Conservation (phyloP, 1,284 basidiomycete species). For the Moniliella sp. region DNA sequence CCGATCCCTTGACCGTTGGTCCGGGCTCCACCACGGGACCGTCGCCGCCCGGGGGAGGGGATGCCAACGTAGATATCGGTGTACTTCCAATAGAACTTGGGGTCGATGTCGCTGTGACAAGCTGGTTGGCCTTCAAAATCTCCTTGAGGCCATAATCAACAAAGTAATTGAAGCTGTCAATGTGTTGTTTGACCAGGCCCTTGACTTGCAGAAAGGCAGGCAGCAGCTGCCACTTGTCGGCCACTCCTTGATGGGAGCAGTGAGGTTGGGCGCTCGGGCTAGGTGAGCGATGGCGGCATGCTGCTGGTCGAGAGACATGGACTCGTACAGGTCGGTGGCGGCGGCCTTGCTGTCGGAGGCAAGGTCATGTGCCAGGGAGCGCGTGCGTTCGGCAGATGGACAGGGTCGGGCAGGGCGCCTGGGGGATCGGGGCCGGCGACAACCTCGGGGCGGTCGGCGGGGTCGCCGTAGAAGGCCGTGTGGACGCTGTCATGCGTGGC, state of each 20-base stretch:
- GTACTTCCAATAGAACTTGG: constrained; percentile 89
- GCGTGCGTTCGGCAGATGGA: background rate
- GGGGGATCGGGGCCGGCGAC: no score
- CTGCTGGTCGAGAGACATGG: background rate
- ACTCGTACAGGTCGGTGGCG: background rate
- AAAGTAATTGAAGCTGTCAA: constrained; percentile 99
- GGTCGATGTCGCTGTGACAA: constrained; percentile 67
- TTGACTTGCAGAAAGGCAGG: constrained; percentile 32
- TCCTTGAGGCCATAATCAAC: constrained; percentile 66
- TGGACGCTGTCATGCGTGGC: no score
- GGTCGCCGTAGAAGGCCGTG: no score
- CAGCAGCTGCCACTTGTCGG: constrained; percentile 31
- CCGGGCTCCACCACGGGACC: background rate
- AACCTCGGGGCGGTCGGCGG: no score
- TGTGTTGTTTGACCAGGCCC: constrained; percentile 59
- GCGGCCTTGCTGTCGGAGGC: background rate
- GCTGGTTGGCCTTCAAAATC: constrained; percentile 42
- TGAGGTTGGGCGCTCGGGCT: constrained; percentile 28
- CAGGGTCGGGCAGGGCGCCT: no score
- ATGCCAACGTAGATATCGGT: constrained; percentile 64
- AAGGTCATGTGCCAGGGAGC: background rate
- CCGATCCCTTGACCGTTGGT: background rate
- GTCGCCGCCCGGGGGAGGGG: constrained; percentile 44
- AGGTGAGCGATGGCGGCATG: constrained; percentile 1
- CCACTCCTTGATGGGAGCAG: constrained; percentile 37